Conservation (phyloP, 202 grass and related monocot genomes). For the Dendrocalamus latiflorus region DNA sequence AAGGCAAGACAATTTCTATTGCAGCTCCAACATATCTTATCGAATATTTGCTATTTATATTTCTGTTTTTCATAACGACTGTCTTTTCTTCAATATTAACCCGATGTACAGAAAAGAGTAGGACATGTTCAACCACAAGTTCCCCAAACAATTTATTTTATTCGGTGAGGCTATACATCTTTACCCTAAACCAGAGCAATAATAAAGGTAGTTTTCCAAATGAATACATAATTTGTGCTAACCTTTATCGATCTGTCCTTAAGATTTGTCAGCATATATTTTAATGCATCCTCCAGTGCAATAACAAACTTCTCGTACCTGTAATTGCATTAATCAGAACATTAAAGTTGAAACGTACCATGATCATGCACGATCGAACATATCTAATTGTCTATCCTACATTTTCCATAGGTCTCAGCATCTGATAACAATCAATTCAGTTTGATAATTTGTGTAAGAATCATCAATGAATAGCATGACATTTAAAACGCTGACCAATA, state of each 20-base stretch:
- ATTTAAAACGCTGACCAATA: background rate
- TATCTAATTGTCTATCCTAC: background rate
- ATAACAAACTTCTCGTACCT: slow-evolving; percentile 96
- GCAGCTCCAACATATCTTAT: slow-evolving; percentile 3
- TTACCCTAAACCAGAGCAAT: background rate
- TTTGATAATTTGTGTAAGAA: background rate
- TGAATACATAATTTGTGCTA: slow-evolving; percentile 13
- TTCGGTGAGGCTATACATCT: background rate
- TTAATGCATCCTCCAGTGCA: slow-evolving; percentile 82
- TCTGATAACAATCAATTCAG: background rate
- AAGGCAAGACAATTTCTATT: background rate
- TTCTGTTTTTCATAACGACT: background rate
- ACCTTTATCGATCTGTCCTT: slow-evolving; percentile 99
- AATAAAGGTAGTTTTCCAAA: background rate
- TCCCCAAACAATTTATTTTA: background rate
- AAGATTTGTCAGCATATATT: slow-evolving; percentile 93
- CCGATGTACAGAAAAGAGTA: background rate
- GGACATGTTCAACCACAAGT: background rate
- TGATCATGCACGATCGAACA: background rate
- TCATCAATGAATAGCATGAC: background rate
- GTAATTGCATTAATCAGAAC: slow-evolving; percentile 23
- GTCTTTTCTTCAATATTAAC: background rate
- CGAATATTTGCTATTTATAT: background rate
- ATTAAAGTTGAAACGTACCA: slow-evolving; percentile 11
- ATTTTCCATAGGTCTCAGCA: background rate